Evolutionary conservation across 1,284 basidiomycete genomes (phyloP), one percentile per base, ranked within the genome.

Genomic region (Cutaneotrichosporon sp.): DNA sequence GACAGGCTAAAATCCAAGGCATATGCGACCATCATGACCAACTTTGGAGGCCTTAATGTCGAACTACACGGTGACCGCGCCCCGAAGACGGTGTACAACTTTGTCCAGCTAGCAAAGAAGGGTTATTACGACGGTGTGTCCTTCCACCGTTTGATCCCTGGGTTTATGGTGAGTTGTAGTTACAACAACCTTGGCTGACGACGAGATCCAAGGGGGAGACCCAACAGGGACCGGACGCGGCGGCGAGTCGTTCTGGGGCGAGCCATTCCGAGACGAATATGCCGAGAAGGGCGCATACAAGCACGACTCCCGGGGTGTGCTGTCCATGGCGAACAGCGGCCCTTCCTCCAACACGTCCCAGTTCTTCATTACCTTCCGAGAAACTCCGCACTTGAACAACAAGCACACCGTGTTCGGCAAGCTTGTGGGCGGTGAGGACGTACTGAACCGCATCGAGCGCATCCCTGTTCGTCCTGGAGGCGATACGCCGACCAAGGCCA

Each of bases 21-120:
- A 2, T 94, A 93, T 74, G 87, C 91, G 31, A 87, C 90, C 6
- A 85, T 97, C 41, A 82, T 90, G 45, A 97, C 94, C 9, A 93
- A 85, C 64, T 80, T 90, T 17, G 94, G 92, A 14, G 84, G 87
- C 49, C 77, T 98, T 51, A 97, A 97, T 64, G 64, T 97, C 20
- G 94, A 98, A 72, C 78, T 98, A 14, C 93, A 87, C 67, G 66
- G 62, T 22, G 65, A 66, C 52, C 55, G 91, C 84, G 94, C 93
- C 6, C 94, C 94, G 0, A 93, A 94, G 76, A 97, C 94, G 1
- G 94, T 92, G 66, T 98, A 97, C 74, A 98, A 98, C 75, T 98
- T 97, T 74, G 76, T 98, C 17, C 88, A 88, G 84, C 81, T 97
- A 5, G 90, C 92, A 0, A 83, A 84, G 61, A 78, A 84, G 31